Evolutionary conservation across 2,329 filamentous ascomycete genomes (phyloP), one percentile per base, ranked within the genome.

Genomic region (Passalora sequoiae): DNA sequence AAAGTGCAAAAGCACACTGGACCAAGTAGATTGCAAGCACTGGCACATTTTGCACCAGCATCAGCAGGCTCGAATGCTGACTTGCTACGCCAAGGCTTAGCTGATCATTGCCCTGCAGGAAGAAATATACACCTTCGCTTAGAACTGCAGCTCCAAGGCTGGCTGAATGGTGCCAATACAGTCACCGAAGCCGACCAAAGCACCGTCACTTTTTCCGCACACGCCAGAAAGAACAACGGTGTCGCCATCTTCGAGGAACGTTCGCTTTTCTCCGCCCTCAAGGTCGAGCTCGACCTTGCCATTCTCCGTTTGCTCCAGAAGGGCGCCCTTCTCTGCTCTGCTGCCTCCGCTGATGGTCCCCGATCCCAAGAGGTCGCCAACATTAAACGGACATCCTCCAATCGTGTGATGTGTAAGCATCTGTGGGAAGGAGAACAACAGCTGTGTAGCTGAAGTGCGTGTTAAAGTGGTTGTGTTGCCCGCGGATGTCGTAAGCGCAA

Each of bases 391-490:
- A 62, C 86, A 92, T 4, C 86, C 86, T 1, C 82, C 84, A 35
- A 86, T 75, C 1, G 82, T 80, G 61, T 91, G 86, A 61, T 91
- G 86, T 1, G 86, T 78, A 29, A 91, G 71, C 84, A 89, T 89
- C 63, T 91, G 86, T 4, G 83, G 77, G 66, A 89, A 91, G 0
- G 84, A 89, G 74, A 81, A 91, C n/a, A 91, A 71, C 8, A 91
- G 70, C 57, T 89, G 76, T 52, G 72, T 77, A 7, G 80, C 76
- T 45, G 74, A 83, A 47, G 74, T 83, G 49, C 67, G 73, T 1
- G 75, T 71, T 35, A 89, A 75, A 6, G 39, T 56, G 7, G 57
- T 55, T 0, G 74, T 68, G 38, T 69, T 67, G 21, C 74, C 74
- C 7, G 71, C 69, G 28, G 65, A 59, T 24, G 69, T 67, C 61